Conservation (phyloP, 106 monocot species). For the Apostasia shenzhenica region DNA sequence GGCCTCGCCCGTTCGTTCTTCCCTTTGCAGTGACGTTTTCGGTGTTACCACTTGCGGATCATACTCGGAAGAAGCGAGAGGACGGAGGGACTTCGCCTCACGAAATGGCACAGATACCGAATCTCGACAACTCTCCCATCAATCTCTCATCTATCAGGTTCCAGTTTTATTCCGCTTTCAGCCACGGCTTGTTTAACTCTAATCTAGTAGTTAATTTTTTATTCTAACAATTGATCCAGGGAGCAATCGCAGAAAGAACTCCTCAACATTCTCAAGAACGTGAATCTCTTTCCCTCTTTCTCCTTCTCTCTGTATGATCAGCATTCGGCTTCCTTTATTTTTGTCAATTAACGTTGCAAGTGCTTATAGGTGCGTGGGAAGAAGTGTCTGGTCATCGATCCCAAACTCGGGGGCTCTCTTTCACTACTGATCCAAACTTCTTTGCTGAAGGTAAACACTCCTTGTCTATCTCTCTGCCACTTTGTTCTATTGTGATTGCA, state of each 20-base stretch:
- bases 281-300: constrained; percentile 9
- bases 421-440: constrained; percentile 82
- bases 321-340: not conserved
- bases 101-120: constrained; percentile 91
- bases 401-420: constrained; percentile 80
- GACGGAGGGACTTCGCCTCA: too few species aligned
- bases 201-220: not conserved
- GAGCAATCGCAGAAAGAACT: constrained; percentile 95
- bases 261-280: constrained; percentile 69
- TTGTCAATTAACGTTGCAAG: constrained; percentile 1
- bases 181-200: constrained; percentile 2
- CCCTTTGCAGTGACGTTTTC: too few species aligned
- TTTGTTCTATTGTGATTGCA: not conserved
- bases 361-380: constrained; percentile 64
- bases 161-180: not conserved
- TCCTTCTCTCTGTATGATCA: not conserved
- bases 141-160: constrained; percentile 78
- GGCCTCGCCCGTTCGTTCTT: too few species aligned
- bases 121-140: constrained; percentile 77
- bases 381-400: constrained; percentile 90
- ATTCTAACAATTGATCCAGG: constrained; percentile 25
- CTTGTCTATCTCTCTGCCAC: not conserved
- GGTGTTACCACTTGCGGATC: too few species aligned
- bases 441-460: constrained; percentile 53
- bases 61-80: not conserved